Evolutionary conservation across 345 rosid species (phyloP).

Genomic region (Aquilaria malaccensis): DNA sequence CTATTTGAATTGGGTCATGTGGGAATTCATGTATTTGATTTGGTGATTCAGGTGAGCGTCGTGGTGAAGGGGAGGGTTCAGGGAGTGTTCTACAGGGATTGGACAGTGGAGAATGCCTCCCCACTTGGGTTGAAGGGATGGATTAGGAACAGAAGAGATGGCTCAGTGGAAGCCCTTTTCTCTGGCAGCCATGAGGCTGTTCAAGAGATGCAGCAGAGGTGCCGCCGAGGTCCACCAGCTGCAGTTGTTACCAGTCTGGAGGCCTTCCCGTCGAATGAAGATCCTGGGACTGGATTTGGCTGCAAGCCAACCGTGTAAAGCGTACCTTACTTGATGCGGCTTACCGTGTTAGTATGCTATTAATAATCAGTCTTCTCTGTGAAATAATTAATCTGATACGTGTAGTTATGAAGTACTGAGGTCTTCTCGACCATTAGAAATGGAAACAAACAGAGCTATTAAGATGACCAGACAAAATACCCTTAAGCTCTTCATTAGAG

Average conservation of each 20-base stretch:
- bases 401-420: too few relatives aligned
- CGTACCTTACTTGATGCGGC: too few relatives aligned
- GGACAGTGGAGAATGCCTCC: constrained; percentile 69
- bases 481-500: too few relatives aligned
- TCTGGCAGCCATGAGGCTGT: constrained; percentile 51
- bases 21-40: background rate
- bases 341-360: too few relatives aligned
- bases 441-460: too few relatives aligned
- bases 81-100: constrained; percentile 73
- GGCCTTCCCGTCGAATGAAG: constrained; percentile 56
- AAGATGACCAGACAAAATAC: too few relatives aligned
- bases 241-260: constrained; percentile 62
- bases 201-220: constrained; percentile 71
- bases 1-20: background rate
- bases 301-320: constrained; percentile 50
- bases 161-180: constrained; percentile 76
- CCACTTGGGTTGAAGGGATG: constrained; percentile 67
- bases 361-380: too few relatives aligned
- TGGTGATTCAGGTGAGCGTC: constrained; percentile 47
- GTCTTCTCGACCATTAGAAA: too few relatives aligned
- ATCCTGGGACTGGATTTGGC: constrained; percentile 51
- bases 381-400: too few relatives aligned
- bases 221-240: constrained; percentile 68
- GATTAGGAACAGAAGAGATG: constrained; percentile 80
- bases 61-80: constrained; percentile 79